Percentiles rank a stretch among this genome's conserved stretches.
Evolutionary conservation across 805 yeast species (phyloP).

Genomic region (Metschnikowia gelsemii): DNA sequence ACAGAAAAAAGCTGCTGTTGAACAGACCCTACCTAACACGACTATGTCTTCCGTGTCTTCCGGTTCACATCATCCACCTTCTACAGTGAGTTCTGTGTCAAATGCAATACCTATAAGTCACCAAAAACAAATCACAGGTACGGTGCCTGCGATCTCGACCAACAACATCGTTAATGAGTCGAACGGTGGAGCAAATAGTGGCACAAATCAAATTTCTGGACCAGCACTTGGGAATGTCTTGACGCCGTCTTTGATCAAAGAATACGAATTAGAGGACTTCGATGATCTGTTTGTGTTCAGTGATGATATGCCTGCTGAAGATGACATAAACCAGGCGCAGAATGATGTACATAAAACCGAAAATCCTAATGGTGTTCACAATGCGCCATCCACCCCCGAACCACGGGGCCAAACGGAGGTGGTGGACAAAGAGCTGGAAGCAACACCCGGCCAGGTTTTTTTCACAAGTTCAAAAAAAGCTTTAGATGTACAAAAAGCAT

Average conservation of each 20-base stretch:
- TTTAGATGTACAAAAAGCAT: constrained; percentile 19
- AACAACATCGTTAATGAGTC: not conserved
- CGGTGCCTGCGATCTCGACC: not conserved
- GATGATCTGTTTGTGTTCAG: constrained; percentile 44
- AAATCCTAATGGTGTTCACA: not conserved
- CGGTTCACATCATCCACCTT: not conserved
- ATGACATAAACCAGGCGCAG: not conserved
- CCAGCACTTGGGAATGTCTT: constrained; percentile 1
- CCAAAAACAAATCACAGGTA: not conserved
- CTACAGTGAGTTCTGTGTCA: not conserved
- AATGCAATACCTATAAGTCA: not conserved
- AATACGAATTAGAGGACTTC: constrained; percentile 30
- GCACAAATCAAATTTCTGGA: not conserved
- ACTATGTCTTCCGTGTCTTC: not conserved
- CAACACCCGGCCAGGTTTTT: constrained; percentile 19
- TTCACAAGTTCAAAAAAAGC: constrained; percentile 23
- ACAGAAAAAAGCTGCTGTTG: constrained; percentile 6
- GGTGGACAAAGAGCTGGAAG: not conserved
- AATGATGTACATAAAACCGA: too few relatives aligned
- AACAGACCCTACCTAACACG: not conserved
- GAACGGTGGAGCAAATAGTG: not conserved
- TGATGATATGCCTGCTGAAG: constrained; percentile 28
- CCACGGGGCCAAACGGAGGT: not conserved
- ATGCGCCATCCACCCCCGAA: not conserved
- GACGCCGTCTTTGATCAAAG: constrained; percentile 13